Base-by-base conservation (phyloP, 345 rosid genomes). In the Acer campestre region DNA sequence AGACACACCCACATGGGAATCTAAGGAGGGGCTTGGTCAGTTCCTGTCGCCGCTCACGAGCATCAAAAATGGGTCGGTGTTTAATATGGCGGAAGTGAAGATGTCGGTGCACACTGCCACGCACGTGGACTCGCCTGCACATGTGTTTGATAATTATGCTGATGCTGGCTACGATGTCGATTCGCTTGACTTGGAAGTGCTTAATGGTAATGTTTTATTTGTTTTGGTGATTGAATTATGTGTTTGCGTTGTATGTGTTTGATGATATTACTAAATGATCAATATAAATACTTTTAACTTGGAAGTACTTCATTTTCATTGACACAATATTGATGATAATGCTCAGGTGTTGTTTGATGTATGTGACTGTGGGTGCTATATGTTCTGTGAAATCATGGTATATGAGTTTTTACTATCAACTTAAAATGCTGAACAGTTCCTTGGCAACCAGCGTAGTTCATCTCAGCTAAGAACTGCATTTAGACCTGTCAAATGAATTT, bases 61-160 rank as follows among this genome's bases (percentile, higher is more conserved):
- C 80, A 85, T 82, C 20, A 84, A 82, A 80, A 84, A 89, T 25
- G 92, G 90, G 3, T 81, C 87, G 6, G 1, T 9, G 1, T 63
- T 46, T 1, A 87, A 89, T 71, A 17, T 0, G 18, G 63, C 63
- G 6, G 25, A 59, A 59, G 27, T 59, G 25, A 59, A 16, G 63
- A 59, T 59, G 63, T n/a, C 25, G 3, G 63, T 59, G 25, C 63
- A 59, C 63, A 59, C 63, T 18, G 63, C 63, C 63, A 59, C 63
- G 4, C 90, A 89, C 51, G 73, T 85, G 46, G 89, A 89, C 66
- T 83, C 86, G 6, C 90, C 90, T 0, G 83, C 86, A n/a, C 90
- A 89, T 63, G 35, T 80, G 66, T 87, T 59, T 53, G 82, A 87
- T 56, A 44, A 80, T 0, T 89, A 89, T 66, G 85, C 74, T 31